Evolutionary conservation across 225 moss, liverwort and hornwort genomes (phyloP), one percentile per base, ranked within the genome.

Genomic region (Antitrichia curtipendula): DNA sequence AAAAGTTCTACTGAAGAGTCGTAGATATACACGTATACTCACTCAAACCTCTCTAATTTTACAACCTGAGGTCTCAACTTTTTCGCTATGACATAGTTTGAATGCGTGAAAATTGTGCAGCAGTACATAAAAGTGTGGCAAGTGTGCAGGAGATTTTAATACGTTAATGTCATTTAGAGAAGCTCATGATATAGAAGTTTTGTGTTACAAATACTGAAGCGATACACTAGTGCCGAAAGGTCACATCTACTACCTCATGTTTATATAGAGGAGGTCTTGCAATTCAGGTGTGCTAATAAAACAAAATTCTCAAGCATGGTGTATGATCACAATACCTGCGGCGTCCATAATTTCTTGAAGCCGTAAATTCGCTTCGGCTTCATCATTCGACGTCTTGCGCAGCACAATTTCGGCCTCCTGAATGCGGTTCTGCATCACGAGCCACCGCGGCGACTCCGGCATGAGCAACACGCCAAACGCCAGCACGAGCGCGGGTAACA

Each of bases 381-480:
- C 94, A 80, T 95, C 94, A 65, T 78, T 85, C 9, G 97, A 99
- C 12, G 99, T 99, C 79, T 91, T 96, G 3, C 92, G 88, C 21
- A 99, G 92, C 82, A 99, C 99, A 63, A 86, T 38, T 87, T 96
- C 94, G 24, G 99, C 99, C 91, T 99, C 97, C 47, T 86, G 82
- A 12, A 95, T 90, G 32, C 99, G 96, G 74, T 94, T 93, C 90
- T 96, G 95, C 94, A 92, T 93, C 83, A 99, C 99, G 62, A 99
- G 96, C 99, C 99, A 99, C 63, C 99, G 95, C 59, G 99, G 99
- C 57, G 99, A 99, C 81, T 99, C 99, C 31, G 97, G 97, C 99
- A 99, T 99, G 43, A 97, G 14, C 63, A 94, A 15, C 24, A 95
- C 94, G 14, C 95, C 94, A 74, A 93, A 88, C 56, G 94, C 95